Base-by-base conservation (phyloP, 495 filamentous ascomycete genomes). In the Neurospora pannonica region DNA sequence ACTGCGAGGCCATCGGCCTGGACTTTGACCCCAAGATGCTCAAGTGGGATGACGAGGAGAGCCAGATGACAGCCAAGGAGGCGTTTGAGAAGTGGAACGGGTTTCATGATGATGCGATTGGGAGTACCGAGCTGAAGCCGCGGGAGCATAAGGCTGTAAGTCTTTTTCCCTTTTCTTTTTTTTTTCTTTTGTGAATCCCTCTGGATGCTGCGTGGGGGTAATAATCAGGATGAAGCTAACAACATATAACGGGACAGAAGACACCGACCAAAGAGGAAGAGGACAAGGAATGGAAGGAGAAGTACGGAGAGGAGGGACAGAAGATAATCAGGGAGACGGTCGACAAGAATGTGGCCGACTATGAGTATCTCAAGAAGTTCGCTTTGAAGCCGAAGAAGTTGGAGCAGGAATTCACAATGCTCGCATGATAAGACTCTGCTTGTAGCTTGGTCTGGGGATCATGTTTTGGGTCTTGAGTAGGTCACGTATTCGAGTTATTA, bases 41-140 rank as follows among this genome's bases (percentile, higher is more conserved):
- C 72, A 83, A 82, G 31, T 99, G 96, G 96, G 90, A 92, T 48
- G 89, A 88, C 38, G 89, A 90, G 75, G 89, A 89, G 71, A 89
- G 91, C 62, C 89, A 95, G 73, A 71, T 82, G 70, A 78, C 83
- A 71, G 94, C 92, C 0, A 85, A 84, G 71, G 86, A 88, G 72
- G 87, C 87, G 24, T 99, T 99, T 84, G 93, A 93, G 84, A 99
- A 99, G 84, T 99, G 96, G 96, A 90, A 89, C 72, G 96, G 95
- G 0, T 99, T 97, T 81, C 96, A 98, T 79, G 92, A 98, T 71
- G 95, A 98, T 85, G 96, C 93, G 21, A 92, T 98, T 75, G 84
- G 91, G 71, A 95, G 92, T 75, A 91, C 85, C 70, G 89, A 88
- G 54, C 82, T 99, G 76, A 91, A 89, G 77, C 88, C 93, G 19